phyloP scores from a whole-genome alignment of 768 basidiomycete genomes.

The Artomyces pyxidatus region DNA sequence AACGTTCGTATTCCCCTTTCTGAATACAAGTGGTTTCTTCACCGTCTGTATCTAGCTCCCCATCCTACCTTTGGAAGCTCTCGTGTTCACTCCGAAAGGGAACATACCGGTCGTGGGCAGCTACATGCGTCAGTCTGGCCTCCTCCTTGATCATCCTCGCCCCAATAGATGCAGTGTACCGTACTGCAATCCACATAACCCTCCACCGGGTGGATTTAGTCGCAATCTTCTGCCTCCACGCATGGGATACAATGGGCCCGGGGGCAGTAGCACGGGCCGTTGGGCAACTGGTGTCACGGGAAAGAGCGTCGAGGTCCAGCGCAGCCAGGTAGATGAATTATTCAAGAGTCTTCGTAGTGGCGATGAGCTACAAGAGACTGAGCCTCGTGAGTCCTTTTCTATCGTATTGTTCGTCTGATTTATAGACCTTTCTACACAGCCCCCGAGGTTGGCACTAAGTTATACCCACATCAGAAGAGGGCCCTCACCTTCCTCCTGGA shows the following conservation, averaged over 20 bases:
- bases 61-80: conserved; percentile 74
- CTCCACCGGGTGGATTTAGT: conserved; percentile 59
- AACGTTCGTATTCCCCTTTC: conserved; percentile 40
- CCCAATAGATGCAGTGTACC: conserved; percentile 48
- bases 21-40: conserved; percentile 12
- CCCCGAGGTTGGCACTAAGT: conserved; percentile 66
- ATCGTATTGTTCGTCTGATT: conserved; percentile 14
- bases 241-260: conserved; percentile 32
- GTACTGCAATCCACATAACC: conserved; percentile 88
- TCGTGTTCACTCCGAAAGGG: conserved; percentile 91
- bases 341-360: conserved; percentile 86
- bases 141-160: conserved; percentile 76
- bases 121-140: conserved; percentile 56
- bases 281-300: conserved; percentile 53
- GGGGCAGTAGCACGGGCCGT: conserved; percentile 29
- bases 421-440: conserved; percentile 29
- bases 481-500: conserved; percentile 93
- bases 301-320: conserved; percentile 85
- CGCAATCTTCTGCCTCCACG: conserved; percentile 34
- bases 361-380: conserved; percentile 79
- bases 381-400: conserved; percentile 57
- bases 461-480: conserved; percentile 98
- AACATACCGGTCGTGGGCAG: conserved; percentile 80
- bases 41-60: conserved; percentile 46
- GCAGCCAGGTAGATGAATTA: conserved; percentile 89